These are phyloP conservation scores for Tirmania nivea DNA, from an alignment of 495 filamentous ascomycete species.

Conservation along the genomic window DNA sequence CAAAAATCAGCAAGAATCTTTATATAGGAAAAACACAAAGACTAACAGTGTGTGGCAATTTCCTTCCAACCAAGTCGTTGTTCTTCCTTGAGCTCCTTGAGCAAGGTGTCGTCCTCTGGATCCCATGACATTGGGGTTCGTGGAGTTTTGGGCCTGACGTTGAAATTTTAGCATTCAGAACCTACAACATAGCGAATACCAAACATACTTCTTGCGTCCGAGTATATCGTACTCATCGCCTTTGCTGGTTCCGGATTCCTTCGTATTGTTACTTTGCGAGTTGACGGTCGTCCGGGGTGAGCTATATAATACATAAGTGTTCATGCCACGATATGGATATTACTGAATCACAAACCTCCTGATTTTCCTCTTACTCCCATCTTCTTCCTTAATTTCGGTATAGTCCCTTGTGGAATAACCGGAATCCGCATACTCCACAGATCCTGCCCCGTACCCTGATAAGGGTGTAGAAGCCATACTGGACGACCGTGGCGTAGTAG, in stretches of 20 bases:
- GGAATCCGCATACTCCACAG: neutral
- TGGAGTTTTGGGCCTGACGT: conserved; percentile 16
- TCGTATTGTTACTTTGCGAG: conserved; percentile 2
- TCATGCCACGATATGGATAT: neutral
- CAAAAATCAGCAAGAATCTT: conserved; percentile 1
- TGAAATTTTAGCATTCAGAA: conserved; percentile 4
- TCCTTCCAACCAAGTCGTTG: conserved; percentile 21
- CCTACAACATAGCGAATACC: neutral
- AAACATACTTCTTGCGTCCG: conserved; percentile 18
- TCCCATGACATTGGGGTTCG: conserved; percentile 21
- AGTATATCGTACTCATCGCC: conserved; percentile 19
- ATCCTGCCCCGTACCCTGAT: neutral
- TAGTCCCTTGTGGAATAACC: neutral
- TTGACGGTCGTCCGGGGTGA: conserved; percentile 14
- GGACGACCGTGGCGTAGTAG: neutral
- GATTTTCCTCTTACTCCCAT: conserved; percentile 5
- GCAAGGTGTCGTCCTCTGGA: conserved; percentile 17
- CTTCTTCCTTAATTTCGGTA: neutral
- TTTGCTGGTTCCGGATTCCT: neutral
- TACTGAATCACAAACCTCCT: conserved; percentile 17
- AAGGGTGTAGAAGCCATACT: neutral
- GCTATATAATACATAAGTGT: conserved; percentile 4
- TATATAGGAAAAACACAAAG: neutral
- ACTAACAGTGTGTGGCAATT: conserved; percentile 18
- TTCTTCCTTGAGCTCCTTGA: conserved; percentile 20